Evolutionary conservation across 495 filamentous ascomycete species (phyloP).

Genomic region (Lasiosphaeria miniovina): DNA sequence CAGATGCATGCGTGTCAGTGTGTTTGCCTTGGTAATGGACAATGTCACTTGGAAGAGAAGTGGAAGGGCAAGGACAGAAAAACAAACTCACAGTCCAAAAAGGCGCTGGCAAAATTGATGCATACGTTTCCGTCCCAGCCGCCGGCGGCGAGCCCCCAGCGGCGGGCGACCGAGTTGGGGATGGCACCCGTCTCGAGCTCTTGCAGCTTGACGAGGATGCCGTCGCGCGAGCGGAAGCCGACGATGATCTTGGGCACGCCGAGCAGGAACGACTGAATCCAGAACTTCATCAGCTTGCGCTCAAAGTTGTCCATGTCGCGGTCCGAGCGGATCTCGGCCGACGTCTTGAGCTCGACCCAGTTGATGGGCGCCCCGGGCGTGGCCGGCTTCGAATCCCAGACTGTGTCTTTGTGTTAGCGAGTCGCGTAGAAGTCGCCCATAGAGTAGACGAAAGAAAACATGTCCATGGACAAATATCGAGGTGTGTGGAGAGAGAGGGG

Average conservation of each 20-base stretch:
- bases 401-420: constrained; percentile 38
- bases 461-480: background rate
- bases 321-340: constrained; percentile 61
- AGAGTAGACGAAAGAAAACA: background rate
- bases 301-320: constrained; percentile 73
- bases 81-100: constrained; percentile 64
- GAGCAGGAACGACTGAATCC: constrained; percentile 93
- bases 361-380: constrained; percentile 65
- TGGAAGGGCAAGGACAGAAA: background rate
- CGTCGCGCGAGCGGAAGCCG: constrained; percentile 74
- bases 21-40: background rate
- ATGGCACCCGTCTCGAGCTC: constrained; percentile 76
- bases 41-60: background rate
- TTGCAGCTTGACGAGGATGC: constrained; percentile 65
- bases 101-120: constrained; percentile 77
- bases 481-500: background rate
- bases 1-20: background rate
- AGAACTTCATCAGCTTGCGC: constrained; percentile 88
- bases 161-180: constrained; percentile 65
- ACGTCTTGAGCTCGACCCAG: constrained; percentile 95
- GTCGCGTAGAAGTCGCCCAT: no score
- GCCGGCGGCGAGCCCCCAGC: constrained; percentile 56
- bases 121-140: constrained; percentile 88
- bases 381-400: constrained; percentile 78
- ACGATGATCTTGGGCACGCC: constrained; percentile 90